A percentile compares a stretch with the other conserved stretches of the same genome.
Evolutionary conservation across 768 basidiomycete genomes (phyloP).

Genomic region (Russula lepida): DNA sequence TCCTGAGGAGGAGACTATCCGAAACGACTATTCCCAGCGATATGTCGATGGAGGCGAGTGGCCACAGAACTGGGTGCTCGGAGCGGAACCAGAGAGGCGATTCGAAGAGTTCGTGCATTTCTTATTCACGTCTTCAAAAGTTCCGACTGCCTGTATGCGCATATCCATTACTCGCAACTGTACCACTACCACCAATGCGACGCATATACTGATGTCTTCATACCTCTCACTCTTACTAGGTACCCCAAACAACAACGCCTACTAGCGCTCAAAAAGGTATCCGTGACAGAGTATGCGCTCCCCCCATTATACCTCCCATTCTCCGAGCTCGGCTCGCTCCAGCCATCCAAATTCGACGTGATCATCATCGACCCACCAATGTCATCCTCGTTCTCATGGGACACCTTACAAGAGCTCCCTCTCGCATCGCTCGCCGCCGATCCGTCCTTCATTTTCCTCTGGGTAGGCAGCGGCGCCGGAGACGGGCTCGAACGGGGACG

Average conservation of each 20-base stretch:
- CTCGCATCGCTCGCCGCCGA: slow-evolving; percentile 79
- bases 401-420: slow-evolving; percentile 72
- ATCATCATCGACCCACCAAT: slow-evolving; percentile 89
- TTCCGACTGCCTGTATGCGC: neutral
- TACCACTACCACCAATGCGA: neutral
- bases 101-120: slow-evolving; percentile 84
- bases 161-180: neutral
- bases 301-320: slow-evolving; percentile 67
- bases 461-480: slow-evolving; percentile 88
- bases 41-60: slow-evolving; percentile 90
- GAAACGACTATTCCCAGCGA: slow-evolving; percentile 88
- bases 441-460: slow-evolving; percentile 89
- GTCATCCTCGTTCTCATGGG: slow-evolving; percentile 81
- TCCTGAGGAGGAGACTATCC: slow-evolving; percentile 90
- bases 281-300: slow-evolving; percentile 60
- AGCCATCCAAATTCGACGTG: slow-evolving; percentile 76
- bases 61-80: slow-evolving; percentile 90
- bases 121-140: neutral
- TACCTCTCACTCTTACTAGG: slow-evolving; percentile 36
- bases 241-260: slow-evolving; percentile 92
- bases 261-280: slow-evolving; percentile 71
- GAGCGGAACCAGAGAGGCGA: slow-evolving; percentile 77
- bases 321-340: slow-evolving; percentile 45
- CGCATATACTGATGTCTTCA: neutral
- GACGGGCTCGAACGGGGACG: slow-evolving; percentile 88